A percentile compares a stretch with the other conserved stretches of the same genome.
Evolutionary conservation across 2,329 filamentous ascomycete species (phyloP).

Genomic region (Monosporascus sp.): DNA sequence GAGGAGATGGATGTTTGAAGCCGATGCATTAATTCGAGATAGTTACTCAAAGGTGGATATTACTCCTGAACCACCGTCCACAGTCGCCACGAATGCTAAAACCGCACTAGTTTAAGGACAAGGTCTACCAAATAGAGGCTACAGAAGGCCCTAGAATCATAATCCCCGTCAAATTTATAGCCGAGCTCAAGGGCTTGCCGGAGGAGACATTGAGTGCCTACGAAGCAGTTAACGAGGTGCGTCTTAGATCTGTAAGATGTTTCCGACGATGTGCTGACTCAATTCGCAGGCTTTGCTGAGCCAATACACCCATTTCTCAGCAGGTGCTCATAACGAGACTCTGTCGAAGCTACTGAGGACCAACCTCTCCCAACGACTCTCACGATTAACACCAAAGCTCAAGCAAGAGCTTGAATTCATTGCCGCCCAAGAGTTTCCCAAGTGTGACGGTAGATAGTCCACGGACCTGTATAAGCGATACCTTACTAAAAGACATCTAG

Average conservation of each 20-base stretch:
- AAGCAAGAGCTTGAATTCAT: slow-evolving; percentile 42
- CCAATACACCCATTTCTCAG: slow-evolving; percentile 45
- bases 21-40: slow-evolving; percentile 40
- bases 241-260: slow-evolving; percentile 1
- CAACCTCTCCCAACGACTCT: slow-evolving; percentile 42
- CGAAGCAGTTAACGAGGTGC: slow-evolving; percentile 42
- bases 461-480: neutral
- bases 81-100: slow-evolving; percentile 4
- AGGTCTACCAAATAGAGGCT: slow-evolving; percentile 45
- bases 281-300: slow-evolving; percentile 40
- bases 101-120: slow-evolving; percentile 36
- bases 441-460: slow-evolving; percentile 32
- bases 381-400: slow-evolving; percentile 38
- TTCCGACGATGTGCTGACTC: neutral
- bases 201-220: slow-evolving; percentile 43
- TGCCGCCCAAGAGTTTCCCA: slow-evolving; percentile 40
- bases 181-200: slow-evolving; percentile 42
- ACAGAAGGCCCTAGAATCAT: slow-evolving; percentile 45
- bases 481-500: slow-evolving; percentile 22
- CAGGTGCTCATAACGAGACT: slow-evolving; percentile 40
- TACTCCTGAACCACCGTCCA: neutral
- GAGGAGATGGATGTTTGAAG: slow-evolving; percentile 45
- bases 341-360: slow-evolving; percentile 39
- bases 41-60: slow-evolving; percentile 41
- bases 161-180: slow-evolving; percentile 37